A percentile compares a stretch with the other conserved stretches of the same genome.
Evolutionary conservation across 2,329 filamentous ascomycete species (phyloP).

Genomic region (Hysterium pulicare): DNA sequence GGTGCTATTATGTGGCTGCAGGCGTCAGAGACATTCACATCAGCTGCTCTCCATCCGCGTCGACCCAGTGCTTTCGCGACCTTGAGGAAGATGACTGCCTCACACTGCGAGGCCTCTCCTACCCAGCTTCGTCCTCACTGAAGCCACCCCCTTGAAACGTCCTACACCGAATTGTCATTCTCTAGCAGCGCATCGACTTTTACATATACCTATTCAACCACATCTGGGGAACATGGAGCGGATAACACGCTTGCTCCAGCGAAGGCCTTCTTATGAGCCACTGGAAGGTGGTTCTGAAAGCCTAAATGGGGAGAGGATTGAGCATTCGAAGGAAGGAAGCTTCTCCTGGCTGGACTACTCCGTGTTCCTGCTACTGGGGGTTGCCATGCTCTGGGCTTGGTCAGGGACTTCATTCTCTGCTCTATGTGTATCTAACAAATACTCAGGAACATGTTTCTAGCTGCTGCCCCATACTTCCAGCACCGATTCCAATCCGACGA

Average conservation of each 20-base stretch:
- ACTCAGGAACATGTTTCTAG: conserved; percentile 93
- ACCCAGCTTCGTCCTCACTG: no score
- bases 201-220: no score
- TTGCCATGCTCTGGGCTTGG: conserved; percentile 98
- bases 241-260: conserved; percentile 28
- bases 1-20: no score
- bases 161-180: no score
- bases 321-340: conserved; percentile 17
- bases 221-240: conserved; percentile 30
- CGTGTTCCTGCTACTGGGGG: conserved; percentile 79
- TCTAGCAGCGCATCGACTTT: no score
- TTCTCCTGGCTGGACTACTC: conserved; percentile 87
- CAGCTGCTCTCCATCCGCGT: no score
- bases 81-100: no score
- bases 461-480: conserved; percentile 90
- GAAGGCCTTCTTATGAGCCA: conserved; percentile 35
- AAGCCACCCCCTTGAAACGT: no score
- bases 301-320: conserved; percentile 32
- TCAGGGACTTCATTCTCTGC: conserved; percentile 42
- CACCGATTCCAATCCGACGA: conserved; percentile 68
- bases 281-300: conserved; percentile 35
- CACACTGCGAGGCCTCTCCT: no score
- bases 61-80: no score
- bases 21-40: no score
- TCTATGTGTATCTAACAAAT: conserved; percentile 10